Evolutionary conservation across 73 alveolate genomes (phyloP).

Genomic region (Paramecium pentaurelia): DNA sequence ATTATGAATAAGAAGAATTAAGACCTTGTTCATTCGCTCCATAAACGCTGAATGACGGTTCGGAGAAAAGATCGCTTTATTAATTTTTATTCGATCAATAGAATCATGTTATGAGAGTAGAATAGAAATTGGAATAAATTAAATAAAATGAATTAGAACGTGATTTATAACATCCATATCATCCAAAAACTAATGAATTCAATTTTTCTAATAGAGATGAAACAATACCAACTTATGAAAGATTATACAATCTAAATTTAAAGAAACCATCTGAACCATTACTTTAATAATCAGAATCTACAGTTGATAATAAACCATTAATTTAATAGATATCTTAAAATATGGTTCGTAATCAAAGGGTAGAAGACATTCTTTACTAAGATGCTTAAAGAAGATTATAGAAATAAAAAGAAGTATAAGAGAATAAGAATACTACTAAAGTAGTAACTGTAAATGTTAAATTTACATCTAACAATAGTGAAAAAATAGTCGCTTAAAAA

Average conservation of each 20-base stretch:
- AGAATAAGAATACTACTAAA: not conserved
- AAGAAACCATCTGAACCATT: not conserved
- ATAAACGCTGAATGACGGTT: slow-evolving; percentile 1
- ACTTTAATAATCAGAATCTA: not conserved
- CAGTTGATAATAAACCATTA: not conserved
- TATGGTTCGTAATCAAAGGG: slow-evolving; percentile 47
- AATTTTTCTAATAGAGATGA: slow-evolving; percentile 44
- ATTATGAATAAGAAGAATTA: slow-evolving; percentile 28
- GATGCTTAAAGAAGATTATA: slow-evolving; percentile 52
- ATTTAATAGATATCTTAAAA: slow-evolving; percentile 47
- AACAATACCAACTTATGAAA: slow-evolving; percentile 50
- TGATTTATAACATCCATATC: slow-evolving; percentile 1
- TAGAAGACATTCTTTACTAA: slow-evolving; percentile 42
- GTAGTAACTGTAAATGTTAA: slow-evolving; percentile 39
- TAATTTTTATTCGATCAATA: slow-evolving; percentile 32
- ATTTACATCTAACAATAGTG: slow-evolving; percentile 53
- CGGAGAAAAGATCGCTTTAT: slow-evolving; percentile 36
- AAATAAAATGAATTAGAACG: slow-evolving; percentile 2
- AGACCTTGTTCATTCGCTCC: slow-evolving; percentile 36
- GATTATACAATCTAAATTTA: slow-evolving; percentile 29
- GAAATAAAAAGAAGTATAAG: slow-evolving; percentile 17
- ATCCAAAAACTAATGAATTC: slow-evolving; percentile 41
- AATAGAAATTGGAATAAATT: slow-evolving; percentile 37
- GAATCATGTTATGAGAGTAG: slow-evolving; percentile 31
- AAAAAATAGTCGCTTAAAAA: slow-evolving; percentile 50